Evolutionary conservation across 1,284 basidiomycete species (phyloP), one percentile per base, ranked within the genome.

Genomic region (Sphagnurus paluster): DNA sequence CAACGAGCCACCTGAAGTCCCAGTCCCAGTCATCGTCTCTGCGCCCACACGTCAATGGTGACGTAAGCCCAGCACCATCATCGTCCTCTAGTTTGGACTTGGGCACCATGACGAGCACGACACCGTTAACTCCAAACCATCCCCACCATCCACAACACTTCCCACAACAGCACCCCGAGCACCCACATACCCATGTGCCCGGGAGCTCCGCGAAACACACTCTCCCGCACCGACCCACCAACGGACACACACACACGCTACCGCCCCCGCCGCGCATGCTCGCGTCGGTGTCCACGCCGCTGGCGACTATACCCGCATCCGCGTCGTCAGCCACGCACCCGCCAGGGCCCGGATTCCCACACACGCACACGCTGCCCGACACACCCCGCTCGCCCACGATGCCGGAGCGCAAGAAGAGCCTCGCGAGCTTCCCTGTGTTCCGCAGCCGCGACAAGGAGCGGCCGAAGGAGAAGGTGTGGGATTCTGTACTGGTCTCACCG

Each of bases 391-490:
- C 13, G 5, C 39, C 42, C 1, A 9, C 28, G 5, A 37, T 43
- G 2, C 50, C 53, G 2, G 46, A 50, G 14, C 39, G 56, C 19
- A 55, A 55, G 34, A 48, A 49, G 37, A 53, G 51, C 25, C 32
- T 52, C 19, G 44, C 42, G 11, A 49, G 25, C 14, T 38, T 53
- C 16, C 36, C 30, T 5, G 39, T 19, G 25, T 42, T 34, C 16
- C 43, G 44, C 2, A 43, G 43, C 8, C 39, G 46, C 3, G 50
- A 52, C 14, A 46, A 44, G 29, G 30, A 25, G 30, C 30, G 29
- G 35, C 20, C 23, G 33, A 45, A 39, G 39, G 40, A 42, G 25
- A 34, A 33, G 35, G 26, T 26, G 25, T 24, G 46, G 39, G 38
- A 47, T 20, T 25, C 45, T 13, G 37, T 24, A 16, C 13, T 2